phyloP scores from a whole-genome alignment of 352 stramenopile species.

The Thalassiosira hispida region DNA sequence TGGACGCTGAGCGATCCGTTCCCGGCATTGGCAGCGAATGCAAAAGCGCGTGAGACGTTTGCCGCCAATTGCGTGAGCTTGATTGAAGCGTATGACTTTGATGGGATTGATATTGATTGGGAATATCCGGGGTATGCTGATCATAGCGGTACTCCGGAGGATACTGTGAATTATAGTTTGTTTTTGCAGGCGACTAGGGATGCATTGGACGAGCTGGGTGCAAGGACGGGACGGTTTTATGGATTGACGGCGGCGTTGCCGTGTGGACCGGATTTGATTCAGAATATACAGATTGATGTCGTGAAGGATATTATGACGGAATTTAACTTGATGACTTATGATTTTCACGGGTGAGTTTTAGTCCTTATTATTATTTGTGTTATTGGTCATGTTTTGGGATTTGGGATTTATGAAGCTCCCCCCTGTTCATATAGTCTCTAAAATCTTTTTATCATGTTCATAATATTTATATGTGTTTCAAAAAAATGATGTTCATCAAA shows the following conservation, averaged over 20 bases:
- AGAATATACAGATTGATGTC: conserved; percentile 18
- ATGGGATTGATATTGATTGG: conserved; percentile 47
- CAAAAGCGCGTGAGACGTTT: conserved; percentile 21
- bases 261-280: conserved; percentile 20
- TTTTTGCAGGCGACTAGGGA: conserved; percentile 31
- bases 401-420: background rate
- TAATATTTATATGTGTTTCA: background rate
- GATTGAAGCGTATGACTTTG: conserved; percentile 53
- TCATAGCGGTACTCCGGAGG: conserved; percentile 18
- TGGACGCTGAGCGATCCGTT: conserved; percentile 52
- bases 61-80: conserved; percentile 46
- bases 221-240: conserved; percentile 15
- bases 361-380: background rate
- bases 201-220: conserved; percentile 23
- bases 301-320: conserved; percentile 14
- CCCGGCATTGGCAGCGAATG: conserved; percentile 27
- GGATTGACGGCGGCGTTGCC: conserved; percentile 32
- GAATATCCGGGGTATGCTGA: conserved; percentile 40
- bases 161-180: conserved; percentile 39
- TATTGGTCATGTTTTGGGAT: too few species aligned
- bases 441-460: background rate
- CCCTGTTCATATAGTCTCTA: too few species aligned
- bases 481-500: background rate
- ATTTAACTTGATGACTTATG: conserved; percentile 22
- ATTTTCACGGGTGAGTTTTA: conserved; percentile 17